Evolutionary conservation across 192 early-diverging fungal genomes (phyloP).

Genomic region (Phlyctochytrium planicorne): DNA sequence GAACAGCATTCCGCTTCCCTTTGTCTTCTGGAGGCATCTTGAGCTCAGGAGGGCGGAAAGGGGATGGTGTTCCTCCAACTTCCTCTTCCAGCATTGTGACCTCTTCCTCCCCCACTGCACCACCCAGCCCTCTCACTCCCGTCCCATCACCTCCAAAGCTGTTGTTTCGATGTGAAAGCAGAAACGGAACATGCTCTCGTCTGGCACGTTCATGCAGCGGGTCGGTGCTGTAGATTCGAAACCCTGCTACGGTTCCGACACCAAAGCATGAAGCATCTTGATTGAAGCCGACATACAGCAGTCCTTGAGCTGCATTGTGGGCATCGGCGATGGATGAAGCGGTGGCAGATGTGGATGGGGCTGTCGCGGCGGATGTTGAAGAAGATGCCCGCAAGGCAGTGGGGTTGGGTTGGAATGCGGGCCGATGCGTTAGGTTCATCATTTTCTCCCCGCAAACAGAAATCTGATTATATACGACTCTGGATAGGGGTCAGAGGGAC

Average conservation of each 20-base stretch:
- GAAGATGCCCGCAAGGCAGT: background rate
- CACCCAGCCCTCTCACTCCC: too few species aligned
- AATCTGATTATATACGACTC: too few species aligned
- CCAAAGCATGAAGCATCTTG: conserved; percentile 85
- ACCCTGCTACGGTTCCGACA: conserved; percentile 76
- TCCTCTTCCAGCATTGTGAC: too few species aligned
- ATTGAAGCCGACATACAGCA: conserved; percentile 80
- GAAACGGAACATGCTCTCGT: background rate
- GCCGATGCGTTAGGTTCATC: background rate
- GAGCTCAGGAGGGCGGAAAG: too few species aligned
- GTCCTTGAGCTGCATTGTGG: conserved; percentile 34
- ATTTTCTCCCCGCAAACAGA: too few species aligned
- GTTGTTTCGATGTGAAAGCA: background rate
- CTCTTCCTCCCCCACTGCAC: too few species aligned
- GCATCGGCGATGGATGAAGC: background rate
- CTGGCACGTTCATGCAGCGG: conserved; percentile 74
- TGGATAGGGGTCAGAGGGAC: too few species aligned
- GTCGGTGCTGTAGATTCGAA: conserved; percentile 82
- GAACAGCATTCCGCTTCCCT: too few species aligned
- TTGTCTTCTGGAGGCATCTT: too few species aligned
- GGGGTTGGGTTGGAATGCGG: background rate
- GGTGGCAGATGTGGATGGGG: background rate
- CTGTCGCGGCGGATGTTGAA: background rate
- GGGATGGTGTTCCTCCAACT: too few species aligned
- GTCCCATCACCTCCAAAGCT: too few species aligned